Conservation (phyloP, 2,329 filamentous ascomycete species). For the Fusarium sambucinum region DNA sequence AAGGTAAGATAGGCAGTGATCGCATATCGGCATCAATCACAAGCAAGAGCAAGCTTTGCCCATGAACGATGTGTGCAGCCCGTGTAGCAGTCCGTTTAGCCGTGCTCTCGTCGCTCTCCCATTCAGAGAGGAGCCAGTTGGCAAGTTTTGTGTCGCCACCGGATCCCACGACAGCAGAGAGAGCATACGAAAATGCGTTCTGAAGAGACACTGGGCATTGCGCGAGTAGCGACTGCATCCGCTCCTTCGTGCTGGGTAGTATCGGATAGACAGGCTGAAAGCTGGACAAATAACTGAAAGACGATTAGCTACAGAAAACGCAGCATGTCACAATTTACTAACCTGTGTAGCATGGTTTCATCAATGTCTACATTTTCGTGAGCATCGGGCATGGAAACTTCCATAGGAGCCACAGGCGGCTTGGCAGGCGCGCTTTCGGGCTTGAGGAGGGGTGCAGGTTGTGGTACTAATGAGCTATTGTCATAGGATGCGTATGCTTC, state of each 20-base stretch:
- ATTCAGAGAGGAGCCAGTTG: conserved; percentile 63
- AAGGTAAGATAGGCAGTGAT: conserved; percentile 60
- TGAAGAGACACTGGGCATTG: conserved; percentile 68
- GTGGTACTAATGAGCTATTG: conserved; percentile 60
- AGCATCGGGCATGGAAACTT: conserved; percentile 52
- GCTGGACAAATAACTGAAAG: conserved; percentile 68
- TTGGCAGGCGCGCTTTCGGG: conserved; percentile 54
- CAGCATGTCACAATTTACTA: conserved; percentile 37
- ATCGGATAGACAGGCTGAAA: conserved; percentile 77
- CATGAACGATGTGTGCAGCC: conserved; percentile 66
- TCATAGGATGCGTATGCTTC: conserved; percentile 52
- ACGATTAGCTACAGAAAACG: conserved; percentile 20
- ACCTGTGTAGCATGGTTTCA: conserved; percentile 62
- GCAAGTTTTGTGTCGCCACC: conserved; percentile 60
- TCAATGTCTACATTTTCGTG: conserved; percentile 56
- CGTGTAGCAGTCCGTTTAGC: conserved; percentile 46
- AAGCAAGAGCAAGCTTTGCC: conserved; percentile 75
- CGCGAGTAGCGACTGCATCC: conserved; percentile 67
- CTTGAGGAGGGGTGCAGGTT: conserved; percentile 57
- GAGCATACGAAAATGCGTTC: conserved; percentile 73
- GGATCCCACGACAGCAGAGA: conserved; percentile 63
- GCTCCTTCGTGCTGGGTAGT: conserved; percentile 67
- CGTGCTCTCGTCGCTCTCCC: conserved; percentile 60
- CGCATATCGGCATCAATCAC: conserved; percentile 72
- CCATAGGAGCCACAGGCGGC: conserved; percentile 52